A percentile compares a stretch with the other conserved stretches of the same genome.
Evolutionary conservation across 2,329 filamentous ascomycete species (phyloP).

Genomic region (Clarireedia paspali): DNA sequence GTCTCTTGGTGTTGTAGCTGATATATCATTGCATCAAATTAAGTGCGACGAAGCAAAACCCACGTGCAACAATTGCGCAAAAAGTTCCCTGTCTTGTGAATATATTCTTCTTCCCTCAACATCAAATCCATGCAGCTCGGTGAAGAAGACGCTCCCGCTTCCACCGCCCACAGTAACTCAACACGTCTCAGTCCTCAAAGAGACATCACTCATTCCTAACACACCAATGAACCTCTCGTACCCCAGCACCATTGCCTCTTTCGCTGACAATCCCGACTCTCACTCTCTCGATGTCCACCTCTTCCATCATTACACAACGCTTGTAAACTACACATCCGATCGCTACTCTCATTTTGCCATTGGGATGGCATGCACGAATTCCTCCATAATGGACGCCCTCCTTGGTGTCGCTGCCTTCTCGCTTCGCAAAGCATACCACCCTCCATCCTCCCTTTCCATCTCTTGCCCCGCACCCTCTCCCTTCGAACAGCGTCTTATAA

Average conservation of each 20-base stretch:
- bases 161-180: not conserved
- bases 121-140: not conserved
- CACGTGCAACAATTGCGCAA: not conserved
- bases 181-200: not conserved
- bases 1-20: not conserved
- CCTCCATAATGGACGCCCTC: conserved; percentile 1
- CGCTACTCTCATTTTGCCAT: not conserved
- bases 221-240: not conserved
- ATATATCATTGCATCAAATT: not conserved
- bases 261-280: not conserved
- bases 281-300: not conserved
- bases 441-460: not conserved
- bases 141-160: not conserved
- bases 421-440: not conserved
- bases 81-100: not conserved
- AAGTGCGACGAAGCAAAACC: conserved; percentile 6
- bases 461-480: not conserved
- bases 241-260: not conserved
- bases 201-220: not conserved
- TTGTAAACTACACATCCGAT: not conserved
- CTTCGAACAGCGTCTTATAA: not conserved
- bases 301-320: not conserved
- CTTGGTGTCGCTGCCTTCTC: not conserved
- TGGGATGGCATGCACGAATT: not conserved
- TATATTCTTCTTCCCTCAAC: not conserved